Evolutionary conservation across 257 asterid genomes (phyloP).

Genomic region (Solanum lycopersicoides): DNA sequence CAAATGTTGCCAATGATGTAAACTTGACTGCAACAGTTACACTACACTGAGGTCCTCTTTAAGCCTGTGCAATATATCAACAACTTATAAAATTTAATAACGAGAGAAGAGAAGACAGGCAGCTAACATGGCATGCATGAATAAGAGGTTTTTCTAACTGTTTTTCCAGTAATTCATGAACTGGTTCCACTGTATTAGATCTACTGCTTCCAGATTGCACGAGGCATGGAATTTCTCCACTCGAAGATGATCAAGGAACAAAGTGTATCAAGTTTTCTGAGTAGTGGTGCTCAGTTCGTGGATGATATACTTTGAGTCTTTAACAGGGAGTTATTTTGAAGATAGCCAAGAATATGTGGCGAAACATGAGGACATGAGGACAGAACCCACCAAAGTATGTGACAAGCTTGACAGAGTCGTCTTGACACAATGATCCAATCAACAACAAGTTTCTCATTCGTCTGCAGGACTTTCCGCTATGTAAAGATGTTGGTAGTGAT

Average conservation of each 20-base stretch:
- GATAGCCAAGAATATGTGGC: slow-evolving; percentile 77
- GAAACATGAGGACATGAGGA: slow-evolving; percentile 54
- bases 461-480: slow-evolving; percentile 48
- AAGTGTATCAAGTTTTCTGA: slow-evolving; percentile 26
- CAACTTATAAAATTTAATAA: background rate
- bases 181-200: background rate
- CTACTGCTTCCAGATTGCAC: background rate
- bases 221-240: background rate
- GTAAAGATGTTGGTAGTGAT: slow-evolving; percentile 16
- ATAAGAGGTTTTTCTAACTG: background rate
- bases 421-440: slow-evolving; percentile 26
- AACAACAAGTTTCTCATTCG: slow-evolving; percentile 23
- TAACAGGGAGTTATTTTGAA: slow-evolving; percentile 68
- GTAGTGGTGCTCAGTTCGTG: slow-evolving; percentile 61
- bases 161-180: background rate
- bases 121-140: background rate
- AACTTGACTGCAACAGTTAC: background rate
- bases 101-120: background rate
- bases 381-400: slow-evolving; percentile 52
- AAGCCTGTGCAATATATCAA: background rate
- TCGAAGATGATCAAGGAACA: background rate
- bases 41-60: background rate
- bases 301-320: slow-evolving; percentile 66
- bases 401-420: slow-evolving; percentile 20
- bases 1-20: background rate